Evolutionary conservation across 164 flowering plant genomes (phyloP), one percentile per base, ranked within the genome.

Genomic region (Chimonanthus praecox): DNA sequence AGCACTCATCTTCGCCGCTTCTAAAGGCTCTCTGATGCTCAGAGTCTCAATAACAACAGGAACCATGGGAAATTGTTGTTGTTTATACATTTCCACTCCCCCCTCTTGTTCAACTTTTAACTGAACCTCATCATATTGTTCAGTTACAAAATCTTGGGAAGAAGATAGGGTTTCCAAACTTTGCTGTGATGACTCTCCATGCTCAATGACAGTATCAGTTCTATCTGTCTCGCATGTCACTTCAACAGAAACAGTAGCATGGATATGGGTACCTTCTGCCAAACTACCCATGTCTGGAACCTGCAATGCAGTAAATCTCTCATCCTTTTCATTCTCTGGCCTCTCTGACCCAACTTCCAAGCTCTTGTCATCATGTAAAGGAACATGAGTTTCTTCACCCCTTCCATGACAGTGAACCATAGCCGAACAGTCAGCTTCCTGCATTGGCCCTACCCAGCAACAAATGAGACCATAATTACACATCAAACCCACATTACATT

Each of bases 371-470:
- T 65, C 67, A 43, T 64, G 69, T 48, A 72, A 60, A 47, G 67
- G 21, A 21, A 13, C 66, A 8, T 47, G 67, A 67, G 63, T 63
- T n/a, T 71, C 67, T 64, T 50, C 75, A 71, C 20, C 20, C 65
- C 64, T 76, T 67, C 69, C 72, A 80, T 74, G 80, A 81, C 54
- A 66, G 72, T 86, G 78, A 73, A 72, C 78, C 58, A 68, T 77
- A 74, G 82, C 87, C 54, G 75, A 81, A 88, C 83, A 47, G 72
- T 84, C 86, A 81, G 82, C 88, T 78, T 88, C 96, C 96, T 95
- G 98, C 93, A 92, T 90, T 85, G 96, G 82, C 94, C 97, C 99
- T 95, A 95, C 86, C 97, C 86, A 89, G 85, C 89, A 89, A 83
- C 80, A 89, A 88, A 89, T 86, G 87, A 90, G 94, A 86, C 75